Base-by-base conservation (phyloP, 192 early-diverging fungal genomes). In the Linderina pennispora region DNA sequence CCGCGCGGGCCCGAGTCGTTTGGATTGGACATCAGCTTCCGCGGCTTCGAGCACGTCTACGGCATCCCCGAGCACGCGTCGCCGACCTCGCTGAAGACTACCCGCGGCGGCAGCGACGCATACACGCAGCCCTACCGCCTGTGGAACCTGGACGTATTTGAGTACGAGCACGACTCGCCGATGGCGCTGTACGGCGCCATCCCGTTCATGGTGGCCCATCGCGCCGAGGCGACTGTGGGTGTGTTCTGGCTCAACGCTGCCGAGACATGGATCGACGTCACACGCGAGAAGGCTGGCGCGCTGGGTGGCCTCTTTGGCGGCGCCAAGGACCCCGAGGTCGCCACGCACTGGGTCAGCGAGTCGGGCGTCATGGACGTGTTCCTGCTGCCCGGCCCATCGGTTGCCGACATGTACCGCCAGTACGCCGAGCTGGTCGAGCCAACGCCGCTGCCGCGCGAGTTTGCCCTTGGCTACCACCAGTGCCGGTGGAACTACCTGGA, bases 401-500 rank as follows among this genome's bases (percentile, higher is more conserved):
- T 80, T 0, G 70, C 76, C 8, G 84, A 83, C 32, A 66, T 95
- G 39, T 75, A 85, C 44, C 55, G 68, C 36, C 80, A 88, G 54
- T 91, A 93, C 50, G 78, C 84, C 0, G 54, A 45, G 2, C 70
- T 96, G 7, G 91, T 91, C 33, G 95, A 94, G 8, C 78, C 78
- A 14, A 80, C 90, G 1, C 76, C 81, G 4, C 45, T 99, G 55
- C 97, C 97, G 2, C 91, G 88, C 37, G 62, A 68, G 21, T 99
- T 99, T 62, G 76, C 94, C 8, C 82, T 91, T 14, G 91, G 85
- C 4, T 94, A 98, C 60, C 96, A 98, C 49, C 96, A 98, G 52
- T 92, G 91, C 53, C 84, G 97, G 41, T 99, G 97, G 97, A 99
- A 98, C 65, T 99, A 98, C 68, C 80, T 87, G 44, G 88, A 87